phyloP scores from a whole-genome alignment of 805 yeast species.

The Candida lessepsii region DNA sequence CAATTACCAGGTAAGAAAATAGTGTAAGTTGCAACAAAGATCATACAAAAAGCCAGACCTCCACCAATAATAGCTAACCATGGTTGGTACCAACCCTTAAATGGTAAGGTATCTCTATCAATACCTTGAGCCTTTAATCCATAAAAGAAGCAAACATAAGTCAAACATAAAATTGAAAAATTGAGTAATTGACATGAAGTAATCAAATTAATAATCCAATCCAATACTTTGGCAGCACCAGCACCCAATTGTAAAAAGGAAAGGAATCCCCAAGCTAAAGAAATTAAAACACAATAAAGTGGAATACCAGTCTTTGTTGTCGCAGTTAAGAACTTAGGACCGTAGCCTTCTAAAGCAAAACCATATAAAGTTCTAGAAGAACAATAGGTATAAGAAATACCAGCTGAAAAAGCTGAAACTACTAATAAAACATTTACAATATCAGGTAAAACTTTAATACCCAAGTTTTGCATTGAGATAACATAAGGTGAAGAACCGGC shows the following conservation, averaged over 20 bases:
- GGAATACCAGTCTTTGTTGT: constrained; percentile 50
- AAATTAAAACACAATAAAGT: constrained; percentile 41
- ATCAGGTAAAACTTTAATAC: constrained; percentile 42
- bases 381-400: constrained; percentile 48
- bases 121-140: constrained; percentile 44
- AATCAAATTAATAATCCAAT: constrained; percentile 35
- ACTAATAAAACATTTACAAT: constrained; percentile 45
- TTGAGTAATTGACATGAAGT: constrained; percentile 32
- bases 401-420: constrained; percentile 48
- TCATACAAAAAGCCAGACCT: constrained; percentile 29
- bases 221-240: constrained; percentile 26
- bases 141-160: constrained; percentile 57
- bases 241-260: constrained; percentile 59
- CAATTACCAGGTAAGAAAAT: constrained; percentile 42
- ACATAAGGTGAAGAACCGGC: constrained; percentile 56
- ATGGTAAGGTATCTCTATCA: constrained; percentile 31
- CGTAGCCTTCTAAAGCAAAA: constrained; percentile 45
- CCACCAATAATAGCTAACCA: constrained; percentile 33
- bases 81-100: constrained; percentile 36
- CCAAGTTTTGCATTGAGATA: constrained; percentile 49
- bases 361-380: constrained; percentile 49
- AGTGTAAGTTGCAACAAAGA: constrained; percentile 35
- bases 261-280: constrained; percentile 55
- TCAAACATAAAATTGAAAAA: constrained; percentile 36
- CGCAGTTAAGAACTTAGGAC: constrained; percentile 43